Conservation (phyloP, 1,139 yeast genomes). For the Suhomyces guaymorum region DNA sequence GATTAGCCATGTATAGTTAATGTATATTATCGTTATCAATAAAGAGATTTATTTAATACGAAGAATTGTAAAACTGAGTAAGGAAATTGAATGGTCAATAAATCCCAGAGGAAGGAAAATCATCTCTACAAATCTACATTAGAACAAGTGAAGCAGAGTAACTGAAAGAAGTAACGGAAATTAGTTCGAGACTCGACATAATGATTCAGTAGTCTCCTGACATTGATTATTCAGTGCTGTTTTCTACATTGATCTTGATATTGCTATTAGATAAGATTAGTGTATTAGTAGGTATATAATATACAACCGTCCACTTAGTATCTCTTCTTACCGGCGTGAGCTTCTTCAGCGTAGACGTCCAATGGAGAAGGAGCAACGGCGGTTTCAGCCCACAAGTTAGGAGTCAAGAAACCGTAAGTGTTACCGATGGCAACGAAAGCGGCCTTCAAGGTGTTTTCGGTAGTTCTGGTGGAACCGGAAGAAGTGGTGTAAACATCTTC, state of each 20-base stretch:
- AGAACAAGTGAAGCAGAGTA: too few relatives aligned
- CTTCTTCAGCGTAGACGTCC: constrained; percentile 89
- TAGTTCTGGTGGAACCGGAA: constrained; percentile 99
- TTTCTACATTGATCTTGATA: constrained; percentile 2
- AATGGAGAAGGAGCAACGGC: constrained; percentile 89
- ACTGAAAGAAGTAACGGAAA: too few relatives aligned
- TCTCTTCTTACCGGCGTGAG: constrained; percentile 70
- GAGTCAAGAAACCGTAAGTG: constrained; percentile 99
- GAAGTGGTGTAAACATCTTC: constrained; percentile 99
- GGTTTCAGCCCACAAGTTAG: constrained; percentile 94
- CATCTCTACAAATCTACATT: too few relatives aligned
- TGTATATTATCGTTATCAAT: constrained; percentile 15
- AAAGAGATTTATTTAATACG: too few relatives aligned
- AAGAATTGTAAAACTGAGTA: too few relatives aligned
- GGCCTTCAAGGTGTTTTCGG: constrained; percentile 99
- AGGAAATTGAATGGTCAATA: too few relatives aligned
- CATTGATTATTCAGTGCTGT: too few relatives aligned
- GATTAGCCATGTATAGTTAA: constrained; percentile 20
- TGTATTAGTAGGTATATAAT: constrained; percentile 10
- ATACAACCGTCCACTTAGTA: constrained; percentile 36
- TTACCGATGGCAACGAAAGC: constrained; percentile 99
- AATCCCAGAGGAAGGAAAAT: too few relatives aligned
- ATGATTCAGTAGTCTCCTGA: too few relatives aligned
- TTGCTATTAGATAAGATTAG: too few relatives aligned
- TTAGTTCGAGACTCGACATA: too few relatives aligned